These are phyloP conservation scores for Kalmusia sp. DNA, from an alignment of 2,329 filamentous ascomycete genomes.

Conservation along the genomic window DNA sequence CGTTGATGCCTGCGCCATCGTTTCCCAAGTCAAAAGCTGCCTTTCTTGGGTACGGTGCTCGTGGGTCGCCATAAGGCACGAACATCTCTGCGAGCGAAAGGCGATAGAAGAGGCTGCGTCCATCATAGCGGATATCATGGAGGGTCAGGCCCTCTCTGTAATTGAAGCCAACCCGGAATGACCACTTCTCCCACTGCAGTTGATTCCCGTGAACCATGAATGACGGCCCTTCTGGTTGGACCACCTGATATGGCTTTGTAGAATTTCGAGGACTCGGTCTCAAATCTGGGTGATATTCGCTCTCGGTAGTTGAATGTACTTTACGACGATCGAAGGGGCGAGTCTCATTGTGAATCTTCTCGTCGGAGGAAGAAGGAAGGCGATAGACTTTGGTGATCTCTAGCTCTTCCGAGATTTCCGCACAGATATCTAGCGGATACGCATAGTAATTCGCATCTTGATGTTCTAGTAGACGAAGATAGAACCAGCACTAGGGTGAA, in stretches of 20 bases:
- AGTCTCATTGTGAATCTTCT: constrained; percentile 45
- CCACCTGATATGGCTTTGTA: constrained; percentile 27
- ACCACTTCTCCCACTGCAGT: constrained; percentile 54
- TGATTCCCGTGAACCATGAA: constrained; percentile 26
- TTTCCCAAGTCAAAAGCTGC: constrained; percentile 61
- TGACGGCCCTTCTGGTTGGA: constrained; percentile 34
- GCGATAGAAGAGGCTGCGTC: constrained; percentile 70
- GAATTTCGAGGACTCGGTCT: constrained; percentile 17
- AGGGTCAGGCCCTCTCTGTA: constrained; percentile 54
- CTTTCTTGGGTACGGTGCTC: constrained; percentile 71
- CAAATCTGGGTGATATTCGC: constrained; percentile 34
- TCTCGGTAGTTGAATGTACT: constrained; percentile 41
- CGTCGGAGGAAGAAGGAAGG: constrained; percentile 49
- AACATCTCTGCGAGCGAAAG: constrained; percentile 73
- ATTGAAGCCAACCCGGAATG: constrained; percentile 53
- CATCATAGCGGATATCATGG: constrained; percentile 70
- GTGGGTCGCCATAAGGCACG: constrained; percentile 70
- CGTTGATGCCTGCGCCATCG: constrained; percentile 51
- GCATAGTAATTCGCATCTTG: constrained; percentile 64
- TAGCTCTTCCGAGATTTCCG: constrained; percentile 59
- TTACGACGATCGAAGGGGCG: constrained; percentile 52
- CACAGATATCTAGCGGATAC: constrained; percentile 62
- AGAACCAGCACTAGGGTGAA: constrained; percentile 46
- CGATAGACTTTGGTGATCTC: constrained; percentile 59
- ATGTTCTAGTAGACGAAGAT: constrained; percentile 48